These are phyloP conservation scores for Tranzscheliella williamsii DNA, from an alignment of 1,284 basidiomycete species.

Conservation along the genomic window DNA sequence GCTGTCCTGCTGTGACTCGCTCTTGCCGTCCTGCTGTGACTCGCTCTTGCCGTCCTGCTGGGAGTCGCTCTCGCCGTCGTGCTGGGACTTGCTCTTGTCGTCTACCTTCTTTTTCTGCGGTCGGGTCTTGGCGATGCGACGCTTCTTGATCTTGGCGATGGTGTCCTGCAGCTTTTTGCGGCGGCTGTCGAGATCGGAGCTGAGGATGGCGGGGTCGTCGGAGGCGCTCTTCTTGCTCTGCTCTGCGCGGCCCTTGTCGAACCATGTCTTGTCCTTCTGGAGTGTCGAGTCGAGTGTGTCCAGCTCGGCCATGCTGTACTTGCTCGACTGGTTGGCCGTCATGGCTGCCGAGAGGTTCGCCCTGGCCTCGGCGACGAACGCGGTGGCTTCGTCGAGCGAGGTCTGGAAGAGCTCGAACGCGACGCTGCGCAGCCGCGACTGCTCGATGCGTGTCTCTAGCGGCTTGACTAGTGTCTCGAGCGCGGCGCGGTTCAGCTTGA, in stretches of 20 bases:
- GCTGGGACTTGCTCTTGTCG: conserved; percentile 40
- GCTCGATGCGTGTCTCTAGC: conserved; percentile 80
- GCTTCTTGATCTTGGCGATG: conserved; percentile 49
- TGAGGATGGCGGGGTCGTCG: conserved; percentile 55
- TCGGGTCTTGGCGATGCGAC: conserved; percentile 55
- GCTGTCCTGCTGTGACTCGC: conserved; percentile 50
- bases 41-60: conserved; percentile 47
- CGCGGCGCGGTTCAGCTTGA: conserved; percentile 63
- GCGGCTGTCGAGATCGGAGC: conserved; percentile 55
- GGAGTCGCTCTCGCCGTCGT: conserved; percentile 55
- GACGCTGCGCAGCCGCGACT: conserved; percentile 75
- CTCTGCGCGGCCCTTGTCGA: conserved; percentile 45
- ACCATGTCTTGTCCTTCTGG: conserved; percentile 55
- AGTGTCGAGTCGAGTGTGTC: conserved; percentile 47
- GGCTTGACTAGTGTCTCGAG: conserved; percentile 83
- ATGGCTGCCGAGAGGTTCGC: conserved; percentile 68
- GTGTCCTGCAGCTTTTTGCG: conserved; percentile 50
- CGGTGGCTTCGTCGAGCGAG: conserved; percentile 67
- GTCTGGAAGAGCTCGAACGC: conserved; percentile 70
- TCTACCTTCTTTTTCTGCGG: conserved; percentile 31
- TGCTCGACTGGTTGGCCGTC: conserved; percentile 57
- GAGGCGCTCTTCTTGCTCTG: conserved; percentile 43
- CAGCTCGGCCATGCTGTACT: conserved; percentile 58
- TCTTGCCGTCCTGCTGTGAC: conserved; percentile 48
- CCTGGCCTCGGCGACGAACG: conserved; percentile 79